Conservation (phyloP, 352 stramenopile genomes). For the Pythium brassicae region DNA sequence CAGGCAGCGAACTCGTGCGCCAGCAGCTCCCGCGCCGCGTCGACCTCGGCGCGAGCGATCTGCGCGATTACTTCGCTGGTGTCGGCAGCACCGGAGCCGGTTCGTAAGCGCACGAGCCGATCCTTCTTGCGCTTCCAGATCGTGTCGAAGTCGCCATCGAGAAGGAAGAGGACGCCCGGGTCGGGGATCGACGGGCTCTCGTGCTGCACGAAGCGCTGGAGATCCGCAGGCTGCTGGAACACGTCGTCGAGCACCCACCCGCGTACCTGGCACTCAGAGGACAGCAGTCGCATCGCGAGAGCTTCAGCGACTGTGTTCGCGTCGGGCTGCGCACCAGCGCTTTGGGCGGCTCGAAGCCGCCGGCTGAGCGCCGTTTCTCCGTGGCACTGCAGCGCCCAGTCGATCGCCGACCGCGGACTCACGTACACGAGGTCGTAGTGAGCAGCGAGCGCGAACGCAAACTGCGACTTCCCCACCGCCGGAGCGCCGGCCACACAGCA, state of each 20-base stretch:
- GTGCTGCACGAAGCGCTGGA: constrained; percentile 16
- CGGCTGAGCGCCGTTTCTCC: constrained; percentile 25
- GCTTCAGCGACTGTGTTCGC: constrained; percentile 23
- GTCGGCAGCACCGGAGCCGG: neutral
- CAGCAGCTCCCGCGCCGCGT: constrained; percentile 16
- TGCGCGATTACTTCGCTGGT: neutral
- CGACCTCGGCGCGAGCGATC: constrained; percentile 4
- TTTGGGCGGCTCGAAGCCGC: constrained; percentile 7
- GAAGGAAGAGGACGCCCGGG: constrained; percentile 44
- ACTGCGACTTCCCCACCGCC: constrained; percentile 12
- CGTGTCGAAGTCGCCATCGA: constrained; percentile 30
- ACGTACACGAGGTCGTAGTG: constrained; percentile 26
- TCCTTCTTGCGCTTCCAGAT: constrained; percentile 22
- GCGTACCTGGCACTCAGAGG: constrained; percentile 46
- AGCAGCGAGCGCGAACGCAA: constrained; percentile 6
- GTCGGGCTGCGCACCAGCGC: constrained; percentile 16
- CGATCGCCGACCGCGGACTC: constrained; percentile 35
- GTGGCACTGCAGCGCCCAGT: constrained; percentile 61
- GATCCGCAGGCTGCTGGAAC: constrained; percentile 22
- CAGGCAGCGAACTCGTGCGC: constrained; percentile 25
- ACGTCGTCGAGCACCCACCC: constrained; percentile 70
- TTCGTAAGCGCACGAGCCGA: neutral
- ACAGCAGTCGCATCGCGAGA: constrained; percentile 39
- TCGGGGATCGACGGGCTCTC: constrained; percentile 17
- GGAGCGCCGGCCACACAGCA: constrained; percentile 13